A percentile compares a stretch with the other conserved stretches of the same genome.
phyloP scores from a whole-genome alignment of 371 early-diverging fungal genomes.

The Rhizomucor miehei region DNA sequence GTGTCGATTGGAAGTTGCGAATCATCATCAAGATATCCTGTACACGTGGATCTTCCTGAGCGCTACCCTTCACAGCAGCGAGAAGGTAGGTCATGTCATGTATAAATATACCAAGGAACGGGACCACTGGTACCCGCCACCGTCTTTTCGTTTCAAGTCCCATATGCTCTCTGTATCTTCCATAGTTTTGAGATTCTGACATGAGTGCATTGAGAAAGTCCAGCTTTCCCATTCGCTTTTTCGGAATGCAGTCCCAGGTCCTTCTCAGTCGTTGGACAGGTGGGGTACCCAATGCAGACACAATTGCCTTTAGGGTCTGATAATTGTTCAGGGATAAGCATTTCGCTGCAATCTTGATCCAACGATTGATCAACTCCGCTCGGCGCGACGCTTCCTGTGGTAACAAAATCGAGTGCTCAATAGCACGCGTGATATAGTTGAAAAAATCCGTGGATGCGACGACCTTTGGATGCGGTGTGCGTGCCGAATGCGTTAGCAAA shows the following conservation, averaged over 20 bases:
- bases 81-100: slow-evolving; percentile 72
- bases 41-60: slow-evolving; percentile 47
- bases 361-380: slow-evolving; percentile 58
- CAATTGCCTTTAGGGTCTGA: slow-evolving; percentile 69
- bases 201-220: slow-evolving; percentile 57
- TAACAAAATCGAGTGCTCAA: slow-evolving; percentile 68
- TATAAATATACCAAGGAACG: slow-evolving; percentile 70
- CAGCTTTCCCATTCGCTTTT: slow-evolving; percentile 57
- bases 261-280: slow-evolving; percentile 68
- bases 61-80: slow-evolving; percentile 51
- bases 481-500: slow-evolving; percentile 62
- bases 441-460: slow-evolving; percentile 74
- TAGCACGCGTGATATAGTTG: slow-evolving; percentile 71
- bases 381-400: slow-evolving; percentile 55
- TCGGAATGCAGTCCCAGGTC: slow-evolving; percentile 69
- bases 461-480: slow-evolving; percentile 57
- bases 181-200: slow-evolving; percentile 69
- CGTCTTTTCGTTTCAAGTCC: slow-evolving; percentile 19
- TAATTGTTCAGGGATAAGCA: slow-evolving; percentile 62
- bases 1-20: slow-evolving; percentile 51
- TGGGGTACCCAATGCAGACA: slow-evolving; percentile 66
- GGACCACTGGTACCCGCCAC: slow-evolving; percentile 55
- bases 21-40: slow-evolving; percentile 44
- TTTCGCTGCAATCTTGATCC: slow-evolving; percentile 69
- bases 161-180: slow-evolving; percentile 60